Evolutionary conservation across 2,329 filamentous ascomycete genomes (phyloP).

Genomic region (Daldinia sp.): DNA sequence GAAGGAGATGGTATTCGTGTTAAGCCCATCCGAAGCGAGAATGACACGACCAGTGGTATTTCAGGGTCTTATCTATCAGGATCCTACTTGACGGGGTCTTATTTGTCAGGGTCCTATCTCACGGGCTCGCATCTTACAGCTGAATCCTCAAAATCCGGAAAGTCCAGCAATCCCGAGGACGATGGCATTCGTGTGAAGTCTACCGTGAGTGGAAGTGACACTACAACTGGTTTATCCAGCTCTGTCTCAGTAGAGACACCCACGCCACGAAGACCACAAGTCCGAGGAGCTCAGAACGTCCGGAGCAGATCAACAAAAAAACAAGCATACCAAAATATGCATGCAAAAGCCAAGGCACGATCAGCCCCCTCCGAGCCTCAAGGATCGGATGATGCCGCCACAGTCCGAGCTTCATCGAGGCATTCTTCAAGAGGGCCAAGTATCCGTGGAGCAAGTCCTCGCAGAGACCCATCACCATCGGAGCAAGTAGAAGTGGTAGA

Average conservation of each 20-base stretch:
- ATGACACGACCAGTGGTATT: conserved; percentile 39
- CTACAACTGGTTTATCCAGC: conserved; percentile 16
- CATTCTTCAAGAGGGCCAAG: conserved; percentile 47
- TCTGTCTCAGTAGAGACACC: conserved; percentile 19
- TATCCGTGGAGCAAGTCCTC: conserved; percentile 37
- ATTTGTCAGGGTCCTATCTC: not conserved
- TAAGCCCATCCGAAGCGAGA: conserved; percentile 45
- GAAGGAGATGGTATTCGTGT: conserved; percentile 58
- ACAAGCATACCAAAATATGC: conserved; percentile 46
- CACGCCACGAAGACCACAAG: conserved; percentile 14
- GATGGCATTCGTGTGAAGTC: conserved; percentile 41
- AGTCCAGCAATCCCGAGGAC: conserved; percentile 46
- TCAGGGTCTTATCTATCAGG: conserved; percentile 43
- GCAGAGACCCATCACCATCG: conserved; percentile 46
- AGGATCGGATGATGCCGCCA: conserved; percentile 47
- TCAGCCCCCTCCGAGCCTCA: conserved; percentile 45
- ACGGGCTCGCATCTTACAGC: conserved; percentile 14
- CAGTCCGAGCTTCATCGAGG: conserved; percentile 49
- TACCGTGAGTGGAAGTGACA: conserved; percentile 22
- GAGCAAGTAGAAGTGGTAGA: conserved; percentile 53
- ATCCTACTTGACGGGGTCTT: not conserved
- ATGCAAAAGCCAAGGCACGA: conserved; percentile 48
- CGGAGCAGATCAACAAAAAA: conserved; percentile 27
- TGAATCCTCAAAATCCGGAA: conserved; percentile 44
- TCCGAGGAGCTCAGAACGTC: conserved; percentile 50